phyloP scores from a whole-genome alignment of 1,139 yeast genomes.

The Debaryomyces sp. region DNA sequence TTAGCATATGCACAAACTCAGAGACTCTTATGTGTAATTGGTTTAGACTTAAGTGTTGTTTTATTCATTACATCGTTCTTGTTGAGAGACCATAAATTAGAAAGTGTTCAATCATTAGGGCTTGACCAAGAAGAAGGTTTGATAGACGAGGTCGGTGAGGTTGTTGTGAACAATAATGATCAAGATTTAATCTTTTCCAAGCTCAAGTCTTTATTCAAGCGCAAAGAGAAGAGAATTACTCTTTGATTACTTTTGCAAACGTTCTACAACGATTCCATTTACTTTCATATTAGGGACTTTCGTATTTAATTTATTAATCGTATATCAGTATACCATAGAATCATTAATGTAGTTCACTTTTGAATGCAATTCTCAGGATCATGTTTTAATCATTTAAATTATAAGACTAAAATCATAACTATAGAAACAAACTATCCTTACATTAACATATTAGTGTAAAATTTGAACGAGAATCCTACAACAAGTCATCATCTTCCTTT shows the following conservation, averaged over 20 bases:
- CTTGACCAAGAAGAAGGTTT: conserved; percentile 25
- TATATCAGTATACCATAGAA: background rate
- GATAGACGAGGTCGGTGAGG: conserved; percentile 33
- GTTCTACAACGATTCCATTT: background rate
- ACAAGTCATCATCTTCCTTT: conserved; percentile 66
- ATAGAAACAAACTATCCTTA: background rate
- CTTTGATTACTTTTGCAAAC: background rate
- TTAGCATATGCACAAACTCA: conserved; percentile 63
- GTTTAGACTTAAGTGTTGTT: conserved; percentile 57
- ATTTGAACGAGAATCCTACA: conserved; percentile 9
- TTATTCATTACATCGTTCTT: conserved; percentile 50
- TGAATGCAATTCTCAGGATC: background rate
- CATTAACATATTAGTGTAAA: no score
- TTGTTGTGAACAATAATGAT: conserved; percentile 45
- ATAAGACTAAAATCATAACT: background rate
- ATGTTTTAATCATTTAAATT: no score
- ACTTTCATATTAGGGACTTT: background rate
- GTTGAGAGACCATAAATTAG: conserved; percentile 57
- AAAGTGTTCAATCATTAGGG: conserved; percentile 35
- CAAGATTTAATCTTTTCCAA: conserved; percentile 24
- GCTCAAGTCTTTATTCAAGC: background rate
- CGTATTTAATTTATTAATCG: background rate
- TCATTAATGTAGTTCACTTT: no score
- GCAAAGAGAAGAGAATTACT: background rate
- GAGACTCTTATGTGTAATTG: conserved; percentile 57